phyloP scores from a whole-genome alignment of 2,329 filamentous ascomycete genomes.

The Aspergillus unguis region DNA sequence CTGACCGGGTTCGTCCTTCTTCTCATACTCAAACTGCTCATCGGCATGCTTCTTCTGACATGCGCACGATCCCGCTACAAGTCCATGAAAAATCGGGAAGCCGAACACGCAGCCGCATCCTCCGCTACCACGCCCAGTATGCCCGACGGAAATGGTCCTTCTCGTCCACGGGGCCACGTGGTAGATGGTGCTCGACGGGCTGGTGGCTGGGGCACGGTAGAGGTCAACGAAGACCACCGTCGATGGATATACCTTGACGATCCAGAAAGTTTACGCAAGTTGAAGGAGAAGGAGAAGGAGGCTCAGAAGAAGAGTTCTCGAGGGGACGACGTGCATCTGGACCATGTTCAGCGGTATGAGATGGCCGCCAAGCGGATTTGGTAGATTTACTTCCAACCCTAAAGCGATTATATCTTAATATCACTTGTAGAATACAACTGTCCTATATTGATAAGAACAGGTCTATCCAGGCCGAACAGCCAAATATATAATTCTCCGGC shows the following conservation, averaged over 20 bases:
- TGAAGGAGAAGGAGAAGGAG: slow-evolving; percentile 61
- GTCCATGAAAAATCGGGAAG: slow-evolving; percentile 70
- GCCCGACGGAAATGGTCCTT: slow-evolving; percentile 18
- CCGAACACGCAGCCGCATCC: slow-evolving; percentile 14
- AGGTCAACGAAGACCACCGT: slow-evolving; percentile 83
- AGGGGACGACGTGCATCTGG: slow-evolving; percentile 59
- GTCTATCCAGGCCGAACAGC: too few species aligned
- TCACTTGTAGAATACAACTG: not conserved
- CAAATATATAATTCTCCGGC: too few species aligned
- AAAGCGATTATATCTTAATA: not conserved
- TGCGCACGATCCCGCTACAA: slow-evolving; percentile 77
- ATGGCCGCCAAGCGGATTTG: slow-evolving; percentile 98
- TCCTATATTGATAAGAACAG: too few species aligned
- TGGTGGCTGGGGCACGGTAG: slow-evolving; percentile 80
- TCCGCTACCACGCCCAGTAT: slow-evolving; percentile 1
- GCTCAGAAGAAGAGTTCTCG: slow-evolving; percentile 56
- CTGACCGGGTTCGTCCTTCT: slow-evolving; percentile 80
- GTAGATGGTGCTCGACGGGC: slow-evolving; percentile 71
- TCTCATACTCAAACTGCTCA: slow-evolving; percentile 75
- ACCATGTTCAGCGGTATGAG: slow-evolving; percentile 73
- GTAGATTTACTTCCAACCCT: slow-evolving; percentile 46
- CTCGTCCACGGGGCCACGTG: slow-evolving; percentile 46
- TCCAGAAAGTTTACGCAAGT: slow-evolving; percentile 62
- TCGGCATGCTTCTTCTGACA: slow-evolving; percentile 82
- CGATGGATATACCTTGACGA: slow-evolving; percentile 86